Evolutionary conservation across 768 basidiomycete genomes (phyloP), one percentile per base, ranked within the genome.

Genomic region (Naganishia onofrii): DNA sequence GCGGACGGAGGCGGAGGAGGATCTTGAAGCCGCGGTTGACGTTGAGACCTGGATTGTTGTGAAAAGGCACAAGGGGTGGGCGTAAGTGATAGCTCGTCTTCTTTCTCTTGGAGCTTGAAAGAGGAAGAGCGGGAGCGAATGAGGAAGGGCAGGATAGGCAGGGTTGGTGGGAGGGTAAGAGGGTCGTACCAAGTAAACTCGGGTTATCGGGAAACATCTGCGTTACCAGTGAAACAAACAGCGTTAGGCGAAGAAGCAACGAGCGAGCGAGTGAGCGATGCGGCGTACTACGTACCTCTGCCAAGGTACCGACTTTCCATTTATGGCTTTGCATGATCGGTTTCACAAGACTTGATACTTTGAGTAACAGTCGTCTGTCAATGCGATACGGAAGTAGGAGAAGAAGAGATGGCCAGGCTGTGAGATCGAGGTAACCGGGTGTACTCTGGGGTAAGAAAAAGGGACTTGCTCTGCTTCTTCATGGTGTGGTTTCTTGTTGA

Each of bases 271-370:
- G 21, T 1, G 13, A 58, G n/a, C n/a, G n/a, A n/a, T n/a, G n/a
- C 38, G 64, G 23, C 10, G 34, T 36, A 36, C 6, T 48, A 31
- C 63, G 57, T n/a, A 69, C 64, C 74, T 82, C 81, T 12, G 78
- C 75, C 7, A 82, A 70, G 0, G 71, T 70, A 0, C 82, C 82
- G 0, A 83, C 77, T 31, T 85, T 84, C 93, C 93, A 97, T 5
- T 82, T 82, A 74, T 89, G 89, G 73, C 88, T 91, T 69, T 88
- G 84, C 93, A 96, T 96, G 73, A 97, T 92, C 8, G 94, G 94
- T 79, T 93, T 94, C 60, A 95, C 92, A 58, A 91, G 84, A 54
- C 73, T 75, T 0, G 78, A 78, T 10, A 77, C 77, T 67, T 79
- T 79, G 52, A 79, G 76, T 0, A 80, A 71, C 2, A 80, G 56